Evolutionary conservation across 768 basidiomycete genomes (phyloP).

Genomic region (Tricholoma sp.): DNA sequence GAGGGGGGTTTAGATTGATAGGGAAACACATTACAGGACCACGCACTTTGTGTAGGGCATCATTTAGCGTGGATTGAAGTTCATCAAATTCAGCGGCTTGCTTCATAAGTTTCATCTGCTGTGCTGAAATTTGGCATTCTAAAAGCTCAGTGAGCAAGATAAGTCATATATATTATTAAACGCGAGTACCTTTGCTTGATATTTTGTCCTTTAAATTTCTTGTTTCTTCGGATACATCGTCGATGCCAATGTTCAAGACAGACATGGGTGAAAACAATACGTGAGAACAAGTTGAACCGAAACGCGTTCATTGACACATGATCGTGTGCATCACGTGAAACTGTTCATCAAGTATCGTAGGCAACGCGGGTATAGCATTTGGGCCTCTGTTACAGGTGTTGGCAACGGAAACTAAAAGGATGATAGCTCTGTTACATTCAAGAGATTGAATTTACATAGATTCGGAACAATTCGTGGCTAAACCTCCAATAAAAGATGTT

Average conservation of each 20-base stretch:
- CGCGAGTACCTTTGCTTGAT: constrained; percentile 40
- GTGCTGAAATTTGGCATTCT: constrained; percentile 47
- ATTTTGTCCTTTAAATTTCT: constrained; percentile 42
- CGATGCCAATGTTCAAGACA: constrained; percentile 38
- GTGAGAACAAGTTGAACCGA: constrained; percentile 14
- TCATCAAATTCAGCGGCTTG: constrained; percentile 40
- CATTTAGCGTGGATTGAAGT: constrained; percentile 35
- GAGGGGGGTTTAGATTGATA: constrained; percentile 7
- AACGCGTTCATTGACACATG: constrained; percentile 24
- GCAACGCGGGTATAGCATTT: background rate
- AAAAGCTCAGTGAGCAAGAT: constrained; percentile 9
- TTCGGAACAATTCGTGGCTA: background rate
- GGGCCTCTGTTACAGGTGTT: background rate
- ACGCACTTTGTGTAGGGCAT: constrained; percentile 42
- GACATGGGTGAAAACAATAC: constrained; percentile 31
- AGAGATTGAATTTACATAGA: no score
- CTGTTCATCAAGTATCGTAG: background rate
- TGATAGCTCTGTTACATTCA: no score
- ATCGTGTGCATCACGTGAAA: constrained; percentile 14
- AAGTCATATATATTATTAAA: background rate
- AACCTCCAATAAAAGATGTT: background rate
- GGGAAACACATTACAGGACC: background rate
- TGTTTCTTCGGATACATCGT: constrained; percentile 45
- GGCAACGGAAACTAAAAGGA: background rate
- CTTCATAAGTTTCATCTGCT: constrained; percentile 37